Percentiles rank a stretch among this genome's conserved stretches.
Conservation (phyloP, 257 asterid genomes). For the Solanum bulbocastanum region DNA sequence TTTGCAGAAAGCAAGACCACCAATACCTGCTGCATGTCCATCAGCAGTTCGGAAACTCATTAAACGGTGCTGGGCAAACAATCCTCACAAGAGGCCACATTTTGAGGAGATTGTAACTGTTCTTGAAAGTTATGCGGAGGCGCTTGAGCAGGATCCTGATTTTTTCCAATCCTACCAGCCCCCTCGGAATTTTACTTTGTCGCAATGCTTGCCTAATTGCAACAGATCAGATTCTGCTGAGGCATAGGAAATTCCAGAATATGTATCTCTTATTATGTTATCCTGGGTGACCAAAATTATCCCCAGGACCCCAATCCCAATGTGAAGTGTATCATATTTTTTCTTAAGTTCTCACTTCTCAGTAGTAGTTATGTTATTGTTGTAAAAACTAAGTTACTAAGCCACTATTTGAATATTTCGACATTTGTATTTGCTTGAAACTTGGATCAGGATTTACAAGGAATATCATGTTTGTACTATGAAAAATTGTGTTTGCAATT, state of each 20-base stretch:
- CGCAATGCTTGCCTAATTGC: slow-evolving; percentile 53
- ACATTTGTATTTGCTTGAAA: not conserved
- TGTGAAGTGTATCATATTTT: slow-evolving; percentile 2
- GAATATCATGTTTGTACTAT: not conserved
- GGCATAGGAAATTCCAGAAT: slow-evolving; percentile 12
- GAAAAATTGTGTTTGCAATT: not conserved
- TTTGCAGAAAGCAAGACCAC: slow-evolving; percentile 82
- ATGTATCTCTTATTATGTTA: not conserved
- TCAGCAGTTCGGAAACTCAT: slow-evolving; percentile 49
- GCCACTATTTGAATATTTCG: not conserved
- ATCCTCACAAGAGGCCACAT: slow-evolving; percentile 77
- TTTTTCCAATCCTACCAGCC: slow-evolving; percentile 50
- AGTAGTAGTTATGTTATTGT: not conserved
- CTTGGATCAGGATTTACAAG: not conserved
- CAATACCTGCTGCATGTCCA: slow-evolving; percentile 75
- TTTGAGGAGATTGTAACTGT: slow-evolving; percentile 66
- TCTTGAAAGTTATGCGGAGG: slow-evolving; percentile 49
- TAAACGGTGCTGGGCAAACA: slow-evolving; percentile 77
- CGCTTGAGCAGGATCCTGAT: slow-evolving; percentile 55
- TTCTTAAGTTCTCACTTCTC: not conserved
- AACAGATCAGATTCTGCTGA: slow-evolving; percentile 22
- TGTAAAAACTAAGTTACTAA: not conserved
- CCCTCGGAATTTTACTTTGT: slow-evolving; percentile 13
- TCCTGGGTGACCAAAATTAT: not conserved
- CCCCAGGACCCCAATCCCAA: not conserved